A percentile compares a stretch with the other conserved stretches of the same genome.
phyloP scores from a whole-genome alignment of 2,329 filamentous ascomycete genomes.

The Aplosporella prunicola region DNA sequence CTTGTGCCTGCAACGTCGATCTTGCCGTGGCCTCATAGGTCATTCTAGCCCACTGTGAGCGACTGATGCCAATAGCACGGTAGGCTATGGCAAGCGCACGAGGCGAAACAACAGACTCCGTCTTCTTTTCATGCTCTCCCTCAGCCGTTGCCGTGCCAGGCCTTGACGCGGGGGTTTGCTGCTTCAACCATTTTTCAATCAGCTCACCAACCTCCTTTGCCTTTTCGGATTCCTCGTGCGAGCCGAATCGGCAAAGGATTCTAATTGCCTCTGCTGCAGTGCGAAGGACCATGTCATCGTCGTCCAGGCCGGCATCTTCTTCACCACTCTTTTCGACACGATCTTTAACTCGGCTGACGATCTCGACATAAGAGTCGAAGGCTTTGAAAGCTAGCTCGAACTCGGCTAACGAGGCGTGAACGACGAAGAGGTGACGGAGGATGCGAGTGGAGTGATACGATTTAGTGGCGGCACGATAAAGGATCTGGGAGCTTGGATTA shows the following conservation, averaged over 20 bases:
- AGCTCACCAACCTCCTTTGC: conserved; percentile 61
- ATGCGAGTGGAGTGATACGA: conserved; percentile 93
- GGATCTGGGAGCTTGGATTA: conserved; percentile 44
- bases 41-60: conserved; percentile 77
- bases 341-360: conserved; percentile 76
- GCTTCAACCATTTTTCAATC: conserved; percentile 66
- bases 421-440: conserved; percentile 73
- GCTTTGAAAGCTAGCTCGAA: conserved; percentile 88
- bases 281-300: conserved; percentile 64
- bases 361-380: conserved; percentile 83
- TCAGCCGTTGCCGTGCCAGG: conserved; percentile 15
- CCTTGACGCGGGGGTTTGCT: conserved; percentile 32
- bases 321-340: conserved; percentile 67
- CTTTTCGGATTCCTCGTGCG: conserved; percentile 64
- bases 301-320: conserved; percentile 61
- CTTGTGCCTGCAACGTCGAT: conserved; percentile 64
- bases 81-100: conserved; percentile 56
- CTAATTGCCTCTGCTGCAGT: conserved; percentile 74
- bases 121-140: conserved; percentile 18
- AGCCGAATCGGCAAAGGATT: conserved; percentile 74
- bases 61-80: conserved; percentile 74
- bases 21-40: conserved; percentile 67
- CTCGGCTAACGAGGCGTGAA: conserved; percentile 79
- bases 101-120: conserved; percentile 43
- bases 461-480: conserved; percentile 85